Conservation (phyloP, 257 asterid species). For the Nicotiana noctiflora region DNA sequence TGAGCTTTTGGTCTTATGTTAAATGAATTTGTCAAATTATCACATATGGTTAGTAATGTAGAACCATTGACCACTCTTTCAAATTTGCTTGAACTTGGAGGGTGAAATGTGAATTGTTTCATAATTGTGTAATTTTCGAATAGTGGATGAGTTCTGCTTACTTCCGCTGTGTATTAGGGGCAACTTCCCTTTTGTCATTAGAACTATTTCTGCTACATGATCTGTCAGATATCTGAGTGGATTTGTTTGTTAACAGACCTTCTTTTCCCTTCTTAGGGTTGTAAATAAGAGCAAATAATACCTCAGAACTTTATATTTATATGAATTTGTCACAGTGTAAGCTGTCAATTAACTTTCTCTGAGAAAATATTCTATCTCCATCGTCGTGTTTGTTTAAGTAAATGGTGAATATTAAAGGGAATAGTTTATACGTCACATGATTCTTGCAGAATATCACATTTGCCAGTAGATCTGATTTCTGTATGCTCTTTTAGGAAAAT, state of each 20-base stretch:
- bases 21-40: background rate
- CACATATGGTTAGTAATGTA: background rate
- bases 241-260: background rate
- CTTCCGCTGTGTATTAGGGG: background rate
- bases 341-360: background rate
- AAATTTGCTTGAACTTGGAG: slow-evolving; percentile 5
- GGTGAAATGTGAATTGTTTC: background rate
- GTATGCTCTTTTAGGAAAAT: slow-evolving; percentile 52
- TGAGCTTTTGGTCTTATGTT: background rate
- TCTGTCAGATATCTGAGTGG: background rate
- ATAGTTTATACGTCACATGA: background rate
- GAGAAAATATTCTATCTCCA: background rate
- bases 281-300: background rate
- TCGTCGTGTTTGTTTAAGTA: background rate
- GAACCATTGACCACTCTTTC: background rate
- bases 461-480: slow-evolving; percentile 5
- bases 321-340: background rate
- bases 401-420: background rate
- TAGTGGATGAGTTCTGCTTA: background rate
- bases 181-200: background rate
- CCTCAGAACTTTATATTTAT: background rate
- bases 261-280: background rate
- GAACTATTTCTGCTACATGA: background rate
- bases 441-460: background rate
- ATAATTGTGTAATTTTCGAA: background rate